These are phyloP conservation scores for Pichia gijzeniarum DNA, from an alignment of 805 yeast genomes.

Conservation along the genomic window DNA sequence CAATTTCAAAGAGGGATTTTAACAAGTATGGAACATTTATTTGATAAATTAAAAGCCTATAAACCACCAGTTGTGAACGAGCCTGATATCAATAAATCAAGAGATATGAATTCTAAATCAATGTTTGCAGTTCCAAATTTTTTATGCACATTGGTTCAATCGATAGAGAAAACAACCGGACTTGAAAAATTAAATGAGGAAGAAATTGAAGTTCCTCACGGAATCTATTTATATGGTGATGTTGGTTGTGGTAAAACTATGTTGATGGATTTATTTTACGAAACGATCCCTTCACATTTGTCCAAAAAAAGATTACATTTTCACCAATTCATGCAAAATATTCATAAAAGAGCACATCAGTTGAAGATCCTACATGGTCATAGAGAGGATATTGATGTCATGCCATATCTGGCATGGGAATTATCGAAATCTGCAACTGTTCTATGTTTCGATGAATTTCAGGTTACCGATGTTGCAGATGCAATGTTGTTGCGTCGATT, in stretches of 20 bases:
- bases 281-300: slow-evolving; percentile 71
- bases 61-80: slow-evolving; percentile 52
- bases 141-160: slow-evolving; percentile 27
- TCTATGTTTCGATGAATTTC: slow-evolving; percentile 93
- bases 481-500: slow-evolving; percentile 90
- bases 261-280: slow-evolving; percentile 93
- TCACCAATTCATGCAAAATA: slow-evolving; percentile 93
- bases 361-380: slow-evolving; percentile 61
- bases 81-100: slow-evolving; percentile 37
- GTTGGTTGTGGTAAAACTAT: slow-evolving; percentile 98
- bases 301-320: slow-evolving; percentile 82
- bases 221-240: slow-evolving; percentile 91
- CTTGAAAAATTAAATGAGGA: neutral
- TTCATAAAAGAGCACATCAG: slow-evolving; percentile 82
- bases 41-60: slow-evolving; percentile 47
- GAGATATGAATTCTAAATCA: neutral
- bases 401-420: slow-evolving; percentile 79
- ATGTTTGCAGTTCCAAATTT: slow-evolving; percentile 32
- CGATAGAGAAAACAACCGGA: neutral
- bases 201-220: slow-evolving; percentile 50
- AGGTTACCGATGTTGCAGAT: slow-evolving; percentile 97
- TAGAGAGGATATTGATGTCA: slow-evolving; percentile 64
- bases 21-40: slow-evolving; percentile 51
- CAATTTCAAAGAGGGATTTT: slow-evolving; percentile 74
- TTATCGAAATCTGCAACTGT: slow-evolving; percentile 71